Conservation (phyloP, 2,329 filamentous ascomycete species). For the Pyricularia sp. region DNA sequence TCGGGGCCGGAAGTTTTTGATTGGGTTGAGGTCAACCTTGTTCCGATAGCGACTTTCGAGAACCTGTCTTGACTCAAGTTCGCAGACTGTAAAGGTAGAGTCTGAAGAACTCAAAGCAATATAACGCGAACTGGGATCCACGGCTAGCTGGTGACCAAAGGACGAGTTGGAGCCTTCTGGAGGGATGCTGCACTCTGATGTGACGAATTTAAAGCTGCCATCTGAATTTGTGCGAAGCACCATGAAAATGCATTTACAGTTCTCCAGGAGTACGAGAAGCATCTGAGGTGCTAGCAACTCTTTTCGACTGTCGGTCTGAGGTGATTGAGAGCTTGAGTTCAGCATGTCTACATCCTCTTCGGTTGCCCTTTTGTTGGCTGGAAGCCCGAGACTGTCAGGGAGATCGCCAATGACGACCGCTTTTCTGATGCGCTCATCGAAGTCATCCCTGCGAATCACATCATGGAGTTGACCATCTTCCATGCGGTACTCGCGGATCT, state of each 20-base stretch:
- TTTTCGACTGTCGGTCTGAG: slow-evolving; percentile 9
- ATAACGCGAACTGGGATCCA: slow-evolving; percentile 67
- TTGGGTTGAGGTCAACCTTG: slow-evolving; percentile 42
- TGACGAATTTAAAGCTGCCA: slow-evolving; percentile 48
- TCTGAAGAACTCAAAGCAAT: slow-evolving; percentile 64
- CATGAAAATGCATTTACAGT: slow-evolving; percentile 66
- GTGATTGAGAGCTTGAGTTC: slow-evolving; percentile 13
- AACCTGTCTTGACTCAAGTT: slow-evolving; percentile 47
- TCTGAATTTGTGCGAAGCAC: slow-evolving; percentile 44
- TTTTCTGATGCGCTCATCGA: slow-evolving; percentile 69
- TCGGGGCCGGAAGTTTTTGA: slow-evolving; percentile 37
- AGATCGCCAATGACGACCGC: slow-evolving; percentile 63
- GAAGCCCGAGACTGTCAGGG: slow-evolving; percentile 23
- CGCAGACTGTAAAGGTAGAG: slow-evolving; percentile 61
- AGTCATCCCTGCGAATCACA: slow-evolving; percentile 69
- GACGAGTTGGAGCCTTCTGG: not conserved
- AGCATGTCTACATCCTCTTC: slow-evolving; percentile 25
- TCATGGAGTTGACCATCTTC: slow-evolving; percentile 60
- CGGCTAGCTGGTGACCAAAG: slow-evolving; percentile 53
- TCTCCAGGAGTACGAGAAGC: slow-evolving; percentile 66
- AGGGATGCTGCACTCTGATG: slow-evolving; percentile 27
- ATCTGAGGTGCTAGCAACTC: slow-evolving; percentile 62
- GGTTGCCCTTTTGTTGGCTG: slow-evolving; percentile 13
- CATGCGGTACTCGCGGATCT: slow-evolving; percentile 64
- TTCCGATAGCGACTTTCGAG: slow-evolving; percentile 40